Evolutionary conservation across 2,329 filamentous ascomycete species (phyloP).

Genomic region (Clonostachys rhizophaga): DNA sequence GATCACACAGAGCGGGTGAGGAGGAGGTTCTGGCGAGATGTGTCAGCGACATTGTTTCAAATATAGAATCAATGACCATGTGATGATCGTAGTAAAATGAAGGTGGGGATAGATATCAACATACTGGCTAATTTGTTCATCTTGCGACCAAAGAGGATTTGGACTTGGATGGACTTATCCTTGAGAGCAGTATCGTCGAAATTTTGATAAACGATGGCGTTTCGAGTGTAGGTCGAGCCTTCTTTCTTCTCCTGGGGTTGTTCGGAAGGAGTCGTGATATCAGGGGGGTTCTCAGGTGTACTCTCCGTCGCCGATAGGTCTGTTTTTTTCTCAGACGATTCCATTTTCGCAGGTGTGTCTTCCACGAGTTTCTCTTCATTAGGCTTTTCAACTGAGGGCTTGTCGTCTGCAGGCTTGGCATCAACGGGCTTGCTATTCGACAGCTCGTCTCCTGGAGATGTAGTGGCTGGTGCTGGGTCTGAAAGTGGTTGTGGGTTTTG

Average conservation of each 20-base stretch:
- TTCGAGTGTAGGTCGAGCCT: conserved; percentile 40
- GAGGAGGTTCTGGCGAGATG: conserved; percentile 36
- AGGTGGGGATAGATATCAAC: conserved; percentile 10
- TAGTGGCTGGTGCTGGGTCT: too few relatives aligned
- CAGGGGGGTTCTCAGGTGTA: conserved; percentile 1
- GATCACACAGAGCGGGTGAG: conserved; percentile 67
- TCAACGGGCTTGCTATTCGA: too few relatives aligned
- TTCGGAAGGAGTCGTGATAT: conserved; percentile 4
- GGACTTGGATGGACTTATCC: conserved; percentile 52
- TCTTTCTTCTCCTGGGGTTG: conserved; percentile 12
- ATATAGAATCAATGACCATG: background rate
- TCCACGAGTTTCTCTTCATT: too few relatives aligned
- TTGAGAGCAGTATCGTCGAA: conserved; percentile 52
- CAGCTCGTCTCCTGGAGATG: too few relatives aligned
- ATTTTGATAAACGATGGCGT: conserved; percentile 55
- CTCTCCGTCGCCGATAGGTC: too few relatives aligned
- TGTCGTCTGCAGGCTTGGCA: too few relatives aligned
- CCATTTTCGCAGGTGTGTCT: too few relatives aligned
- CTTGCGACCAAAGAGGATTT: conserved; percentile 53
- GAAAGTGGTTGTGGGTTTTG: conserved; percentile 3
- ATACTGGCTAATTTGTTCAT: conserved; percentile 53
- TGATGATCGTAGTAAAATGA: conserved; percentile 1
- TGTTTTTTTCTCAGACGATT: too few relatives aligned
- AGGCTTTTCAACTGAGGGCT: too few relatives aligned
- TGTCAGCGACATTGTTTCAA: conserved; percentile 4